Evolutionary conservation across 108 stramenopile species (phyloP), one percentile per base, ranked within the genome.

Genomic region (Cyclostephanos invisitatus): DNA sequence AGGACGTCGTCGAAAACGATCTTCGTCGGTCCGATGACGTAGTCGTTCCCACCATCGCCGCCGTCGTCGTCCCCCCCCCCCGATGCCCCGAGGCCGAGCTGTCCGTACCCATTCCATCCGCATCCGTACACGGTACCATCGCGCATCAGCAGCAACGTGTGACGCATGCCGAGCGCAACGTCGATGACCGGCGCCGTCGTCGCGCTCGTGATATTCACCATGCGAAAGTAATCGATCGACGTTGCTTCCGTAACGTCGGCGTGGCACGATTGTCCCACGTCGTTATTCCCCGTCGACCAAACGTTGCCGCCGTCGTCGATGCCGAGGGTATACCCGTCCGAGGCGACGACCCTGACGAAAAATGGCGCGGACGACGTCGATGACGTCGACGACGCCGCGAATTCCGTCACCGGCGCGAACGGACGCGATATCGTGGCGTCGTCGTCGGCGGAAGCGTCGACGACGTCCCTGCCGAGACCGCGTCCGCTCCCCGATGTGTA

Each of bases 41-140:
- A 32, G 4, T 32, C 32, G 32, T 32, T n/a, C n/a, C 32, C 32
- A 32, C 4, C 32, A 53, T n/a, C n/a, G n/a, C n/a, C n/a, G n/a
- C n/a, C n/a, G n/a, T n/a, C n/a, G n/a, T n/a, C n/a, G 21, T 53
- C 36, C 49, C 24, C 18, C 9, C 49, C 68, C 54, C 21, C 66
- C 8, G 44, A 0, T 42, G n/a, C 32, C 32, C 64, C 67, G 7
- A 73, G 18, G 0, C 78, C 78, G 9, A 80, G 60, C 57, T 80
- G 78, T 1, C 78, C 78, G 37, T 67, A 73, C 11, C 32, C 36
- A 29, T 80, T 80, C 72, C 78, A 73, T 35, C 78, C 78, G 37
- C 78, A 80, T 3, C 57, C 78, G 50, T 63, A 73, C 12, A 68
- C 78, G 22, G 6, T 50, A 11, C 78, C 78, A 49, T 80, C 71